These are phyloP conservation scores for Leishmania martiniquensis DNA, from an alignment of 208 protist species.

Conservation along the genomic window DNA sequence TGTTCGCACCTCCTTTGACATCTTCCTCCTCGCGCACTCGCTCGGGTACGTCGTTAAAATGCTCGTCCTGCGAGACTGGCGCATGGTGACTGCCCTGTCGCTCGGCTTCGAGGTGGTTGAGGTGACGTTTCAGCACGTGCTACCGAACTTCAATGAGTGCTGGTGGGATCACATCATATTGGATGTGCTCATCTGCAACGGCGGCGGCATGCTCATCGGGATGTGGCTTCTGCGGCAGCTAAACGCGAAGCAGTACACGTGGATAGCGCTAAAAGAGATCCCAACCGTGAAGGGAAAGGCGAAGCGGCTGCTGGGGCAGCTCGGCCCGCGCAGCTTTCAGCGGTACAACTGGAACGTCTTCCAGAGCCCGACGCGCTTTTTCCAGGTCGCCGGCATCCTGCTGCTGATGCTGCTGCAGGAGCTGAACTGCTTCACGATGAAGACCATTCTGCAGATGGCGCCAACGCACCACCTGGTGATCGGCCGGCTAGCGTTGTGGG, in stretches of 20 bases:
- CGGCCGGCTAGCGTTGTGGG: constrained; percentile 87
- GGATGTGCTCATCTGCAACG: constrained; percentile 97
- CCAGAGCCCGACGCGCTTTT: constrained; percentile 65
- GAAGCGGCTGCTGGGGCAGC: constrained; percentile 69
- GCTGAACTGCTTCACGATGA: constrained; percentile 97
- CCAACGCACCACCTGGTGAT: constrained; percentile 90
- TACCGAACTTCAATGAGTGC: constrained; percentile 98
- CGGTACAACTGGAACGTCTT: constrained; percentile 93
- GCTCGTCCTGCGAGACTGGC: constrained; percentile 94
- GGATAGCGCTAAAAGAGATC: constrained; percentile 75
- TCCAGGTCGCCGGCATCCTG: constrained; percentile 73
- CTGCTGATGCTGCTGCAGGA: constrained; percentile 91
- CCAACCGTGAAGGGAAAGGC: constrained; percentile 63
- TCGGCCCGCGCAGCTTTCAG: constrained; percentile 86
- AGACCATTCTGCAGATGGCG: constrained; percentile 93
- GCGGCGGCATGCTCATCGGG: constrained; percentile 93
- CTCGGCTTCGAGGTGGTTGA: constrained; percentile 96
- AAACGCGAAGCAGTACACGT: constrained; percentile 80
- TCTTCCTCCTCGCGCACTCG: constrained; percentile 95
- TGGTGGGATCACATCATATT: constrained; percentile 98
- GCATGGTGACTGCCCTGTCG: constrained; percentile 83
- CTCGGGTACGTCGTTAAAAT: constrained; percentile 95
- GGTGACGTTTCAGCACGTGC: constrained; percentile 94
- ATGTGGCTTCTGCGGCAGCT: constrained; percentile 64
- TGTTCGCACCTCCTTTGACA: constrained; percentile 86